Conservation (phyloP, 2,329 filamentous ascomycete genomes). For the Fusarium cyanostomum region DNA sequence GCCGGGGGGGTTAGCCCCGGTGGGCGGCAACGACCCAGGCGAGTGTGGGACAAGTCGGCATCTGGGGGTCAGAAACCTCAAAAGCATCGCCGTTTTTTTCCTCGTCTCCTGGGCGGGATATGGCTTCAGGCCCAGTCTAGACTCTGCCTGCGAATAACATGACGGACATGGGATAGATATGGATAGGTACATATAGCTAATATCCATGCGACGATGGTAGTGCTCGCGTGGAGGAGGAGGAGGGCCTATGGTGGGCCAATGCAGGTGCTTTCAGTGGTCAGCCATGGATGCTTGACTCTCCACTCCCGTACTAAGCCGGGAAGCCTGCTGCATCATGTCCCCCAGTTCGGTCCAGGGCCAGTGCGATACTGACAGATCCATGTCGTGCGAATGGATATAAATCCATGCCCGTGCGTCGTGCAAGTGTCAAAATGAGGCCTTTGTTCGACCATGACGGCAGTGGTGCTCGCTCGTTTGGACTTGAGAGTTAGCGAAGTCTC, state of each 20-base stretch:
- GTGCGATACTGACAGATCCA: conserved; percentile 24
- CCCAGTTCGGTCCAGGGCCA: conserved; percentile 11
- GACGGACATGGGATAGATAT: background rate
- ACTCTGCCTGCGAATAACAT: conserved; percentile 6
- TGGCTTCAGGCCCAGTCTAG: conserved; percentile 2
- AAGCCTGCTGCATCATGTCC: conserved; percentile 1
- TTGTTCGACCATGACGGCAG: conserved; percentile 32
- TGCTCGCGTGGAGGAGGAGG: conserved; percentile 13
- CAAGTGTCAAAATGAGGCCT: conserved; percentile 26
- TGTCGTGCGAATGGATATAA: conserved; percentile 13
- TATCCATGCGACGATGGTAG: background rate
- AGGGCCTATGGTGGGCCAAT: conserved; percentile 26
- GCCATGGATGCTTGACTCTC: conserved; percentile 21
- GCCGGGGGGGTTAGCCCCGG: conserved; percentile 5
- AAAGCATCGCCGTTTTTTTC: conserved; percentile 25
- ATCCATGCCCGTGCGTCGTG: conserved; percentile 4
- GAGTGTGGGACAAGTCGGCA: conserved; percentile 37
- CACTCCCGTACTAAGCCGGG: conserved; percentile 16
- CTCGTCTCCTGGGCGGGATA: conserved; percentile 24
- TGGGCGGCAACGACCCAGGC: conserved; percentile 24
- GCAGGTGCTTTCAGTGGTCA: conserved; percentile 34
- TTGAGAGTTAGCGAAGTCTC: background rate
- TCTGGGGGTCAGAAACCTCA: conserved; percentile 32
- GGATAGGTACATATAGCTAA: background rate
- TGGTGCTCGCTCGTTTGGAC: background rate